phyloP scores from a whole-genome alignment of 371 early-diverging fungal genomes.

The Umbelopsis sp. region DNA sequence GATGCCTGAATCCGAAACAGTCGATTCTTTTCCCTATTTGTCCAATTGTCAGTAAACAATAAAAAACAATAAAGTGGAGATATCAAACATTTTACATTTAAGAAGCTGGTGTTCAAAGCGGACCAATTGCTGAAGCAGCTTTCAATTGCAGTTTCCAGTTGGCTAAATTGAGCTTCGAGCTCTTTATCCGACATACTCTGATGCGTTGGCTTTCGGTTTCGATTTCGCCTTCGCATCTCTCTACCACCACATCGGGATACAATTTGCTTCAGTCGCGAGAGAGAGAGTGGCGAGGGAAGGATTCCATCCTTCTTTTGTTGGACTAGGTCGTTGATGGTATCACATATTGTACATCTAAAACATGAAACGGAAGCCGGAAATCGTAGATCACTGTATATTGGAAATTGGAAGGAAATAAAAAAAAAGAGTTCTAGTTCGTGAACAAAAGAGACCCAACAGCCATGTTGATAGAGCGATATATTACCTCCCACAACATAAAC shows the following conservation, averaged over 20 bases:
- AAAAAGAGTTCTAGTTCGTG: not conserved
- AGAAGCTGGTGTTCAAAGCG: constrained; percentile 76
- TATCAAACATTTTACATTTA: constrained; percentile 49
- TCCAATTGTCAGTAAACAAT: not conserved
- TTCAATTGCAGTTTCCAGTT: constrained; percentile 59
- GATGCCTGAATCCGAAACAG: constrained; percentile 69
- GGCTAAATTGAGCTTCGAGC: constrained; percentile 43
- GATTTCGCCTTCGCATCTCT: constrained; percentile 29
- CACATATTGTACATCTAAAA: constrained; percentile 92
- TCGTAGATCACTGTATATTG: constrained; percentile 59
- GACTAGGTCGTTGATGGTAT: constrained; percentile 80
- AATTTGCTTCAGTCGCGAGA: constrained; percentile 50
- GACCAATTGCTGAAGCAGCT: constrained; percentile 70
- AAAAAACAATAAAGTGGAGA: no score
- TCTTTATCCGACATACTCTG: constrained; percentile 30
- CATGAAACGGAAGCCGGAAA: constrained; percentile 71
- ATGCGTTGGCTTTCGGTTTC: constrained; percentile 21
- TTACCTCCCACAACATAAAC: constrained; percentile 56
- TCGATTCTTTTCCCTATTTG: constrained; percentile 53
- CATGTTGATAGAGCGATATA: not conserved
- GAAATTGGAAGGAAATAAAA: no score
- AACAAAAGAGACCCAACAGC: not conserved
- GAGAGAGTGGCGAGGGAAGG: constrained; percentile 43
- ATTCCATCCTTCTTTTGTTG: constrained; percentile 34
- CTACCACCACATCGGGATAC: constrained; percentile 41